phyloP scores from a whole-genome alignment of 441 rosid genomes.

The Arabidopsis hybrid region DNA sequence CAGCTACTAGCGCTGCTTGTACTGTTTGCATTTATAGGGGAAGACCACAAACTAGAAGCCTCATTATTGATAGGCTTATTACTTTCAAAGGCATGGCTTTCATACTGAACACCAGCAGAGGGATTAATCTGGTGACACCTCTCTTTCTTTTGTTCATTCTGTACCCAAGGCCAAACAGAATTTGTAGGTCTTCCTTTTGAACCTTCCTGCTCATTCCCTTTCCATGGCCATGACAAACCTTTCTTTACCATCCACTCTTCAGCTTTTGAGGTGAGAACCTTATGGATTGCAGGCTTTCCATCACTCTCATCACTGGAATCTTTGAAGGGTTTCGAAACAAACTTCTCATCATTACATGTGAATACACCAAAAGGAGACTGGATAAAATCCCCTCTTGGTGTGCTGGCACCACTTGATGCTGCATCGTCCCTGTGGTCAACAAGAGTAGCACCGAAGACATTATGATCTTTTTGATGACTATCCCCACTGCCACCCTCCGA shows the following conservation, averaged over 20 bases:
- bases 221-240: constrained; percentile 97
- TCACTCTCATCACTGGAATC: constrained; percentile 82
- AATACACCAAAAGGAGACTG: constrained; percentile 67
- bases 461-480: constrained; percentile 71
- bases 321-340: constrained; percentile 51
- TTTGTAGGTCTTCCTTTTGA: constrained; percentile 58
- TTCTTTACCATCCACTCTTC: constrained; percentile 88
- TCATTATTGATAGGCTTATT: constrained; percentile 64
- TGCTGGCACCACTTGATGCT: constrained; percentile 85
- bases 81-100: constrained; percentile 45
- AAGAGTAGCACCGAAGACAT: constrained; percentile 55
- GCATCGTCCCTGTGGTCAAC: constrained; percentile 81
- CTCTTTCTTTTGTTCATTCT: constrained; percentile 39
- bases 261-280: constrained; percentile 74
- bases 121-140: constrained; percentile 19
- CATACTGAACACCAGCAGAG: constrained; percentile 33
- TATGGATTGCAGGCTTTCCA: constrained; percentile 73
- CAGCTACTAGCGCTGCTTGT: constrained; percentile 91
- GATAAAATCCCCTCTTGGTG: constrained; percentile 79
- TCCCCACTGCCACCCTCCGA: constrained; percentile 80
- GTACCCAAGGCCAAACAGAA: constrained; percentile 50
- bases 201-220: constrained; percentile 78
- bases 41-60: constrained; percentile 81
- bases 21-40: constrained; percentile 77
- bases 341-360: constrained; percentile 62